Evolutionary conservation across 2,329 filamentous ascomycete genomes (phyloP), one percentile per base, ranked within the genome.

Genomic region (Aspergillus sp.): DNA sequence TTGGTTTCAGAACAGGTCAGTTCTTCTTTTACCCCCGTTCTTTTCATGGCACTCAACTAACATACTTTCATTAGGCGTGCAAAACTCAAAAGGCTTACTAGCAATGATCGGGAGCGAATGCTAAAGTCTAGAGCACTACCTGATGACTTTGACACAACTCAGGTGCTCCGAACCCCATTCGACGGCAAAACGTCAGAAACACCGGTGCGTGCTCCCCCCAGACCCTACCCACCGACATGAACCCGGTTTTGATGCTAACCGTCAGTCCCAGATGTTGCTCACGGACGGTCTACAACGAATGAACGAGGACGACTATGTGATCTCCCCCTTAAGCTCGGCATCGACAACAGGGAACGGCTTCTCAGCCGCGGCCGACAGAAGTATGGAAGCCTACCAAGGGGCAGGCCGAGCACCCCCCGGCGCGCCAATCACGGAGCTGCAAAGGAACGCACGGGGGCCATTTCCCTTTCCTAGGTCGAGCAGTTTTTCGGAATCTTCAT

Each of bases 1-100:
- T 53, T 98, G 93, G 94, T 98, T 98, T 77, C 93, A 98, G 77
- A 98, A 98, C 77, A 87, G 93, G 93, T 96, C 84, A 68, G 83
- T 71, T 10, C 14, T 20, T 39, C 36, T 51, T 45, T 36, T 20
- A 16, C 18, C 50, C n/a, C 32, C 10, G 16, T 51, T n/a, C 22
- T 51, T 42, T 31, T 26, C 51, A 52, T 58, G 49, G 12, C 31
- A 12, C 11, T 31, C 11, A 10, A 22, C 62, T 67, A 60, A 64
- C 60, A 36, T 29, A 46, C 45, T 45, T 31, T 14, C 56, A 57
- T 18, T 56, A 87, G 85, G 73, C 76, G 85, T 69, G 85, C 85
- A 18, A 87, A 87, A 72, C 75, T 87, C 62, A 87, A 87, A 76
- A 79, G 85, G 60, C 75, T 87, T 36, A 85, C 83, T 54, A 84